phyloP scores from a whole-genome alignment of 371 early-diverging fungal species.

The Lichtheimia ornata region DNA sequence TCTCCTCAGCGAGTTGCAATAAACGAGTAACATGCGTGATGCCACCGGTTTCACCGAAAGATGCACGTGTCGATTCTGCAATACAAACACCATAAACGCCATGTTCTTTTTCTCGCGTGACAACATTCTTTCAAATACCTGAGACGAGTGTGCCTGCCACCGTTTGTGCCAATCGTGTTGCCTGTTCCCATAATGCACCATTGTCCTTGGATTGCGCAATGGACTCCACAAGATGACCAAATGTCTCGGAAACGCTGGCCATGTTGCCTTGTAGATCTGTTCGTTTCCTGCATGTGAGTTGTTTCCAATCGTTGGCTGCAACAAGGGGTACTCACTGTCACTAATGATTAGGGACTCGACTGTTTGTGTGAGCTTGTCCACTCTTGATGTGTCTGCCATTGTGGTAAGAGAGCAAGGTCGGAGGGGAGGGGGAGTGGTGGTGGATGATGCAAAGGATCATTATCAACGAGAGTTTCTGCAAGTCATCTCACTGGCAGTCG shows the following conservation, averaged over 20 bases:
- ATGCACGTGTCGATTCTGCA: slow-evolving; percentile 45
- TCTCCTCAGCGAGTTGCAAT: slow-evolving; percentile 27
- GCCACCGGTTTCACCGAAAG: slow-evolving; percentile 45
- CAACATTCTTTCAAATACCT: background rate
- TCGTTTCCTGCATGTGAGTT: no score
- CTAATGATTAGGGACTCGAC: no score
- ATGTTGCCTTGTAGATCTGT: background rate
- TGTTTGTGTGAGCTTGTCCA: no score
- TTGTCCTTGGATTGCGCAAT: background rate
- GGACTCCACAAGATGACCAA: background rate
- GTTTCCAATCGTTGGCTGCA: no score
- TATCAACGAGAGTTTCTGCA: no score
- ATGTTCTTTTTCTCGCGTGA: background rate
- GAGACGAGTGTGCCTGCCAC: slow-evolving; percentile 8
- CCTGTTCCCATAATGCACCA: slow-evolving; percentile 1
- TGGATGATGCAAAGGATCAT: no score
- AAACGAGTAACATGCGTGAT: slow-evolving; percentile 38
- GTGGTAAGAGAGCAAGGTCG: no score
- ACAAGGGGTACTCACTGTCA: no score
- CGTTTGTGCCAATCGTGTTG: slow-evolving; percentile 1
- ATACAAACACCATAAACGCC: no score
- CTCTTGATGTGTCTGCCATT: no score
- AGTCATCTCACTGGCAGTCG: no score
- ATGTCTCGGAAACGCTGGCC: background rate
- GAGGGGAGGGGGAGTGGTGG: no score